Evolutionary conservation across 352 stramenopile genomes (phyloP).

Genomic region (Pythium sp.): DNA sequence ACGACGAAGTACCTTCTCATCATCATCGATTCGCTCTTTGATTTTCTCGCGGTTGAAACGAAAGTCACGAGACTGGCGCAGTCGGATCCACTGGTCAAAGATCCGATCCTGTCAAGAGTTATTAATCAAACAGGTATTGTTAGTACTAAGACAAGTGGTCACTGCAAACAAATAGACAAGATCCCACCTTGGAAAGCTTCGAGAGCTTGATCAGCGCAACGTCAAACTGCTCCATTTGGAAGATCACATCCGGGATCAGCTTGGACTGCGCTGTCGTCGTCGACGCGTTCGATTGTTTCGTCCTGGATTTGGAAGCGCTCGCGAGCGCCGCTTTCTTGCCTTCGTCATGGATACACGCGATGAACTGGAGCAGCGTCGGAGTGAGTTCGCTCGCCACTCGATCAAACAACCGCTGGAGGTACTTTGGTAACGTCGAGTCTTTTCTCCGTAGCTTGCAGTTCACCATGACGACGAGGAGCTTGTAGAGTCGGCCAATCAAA

Average conservation of each 20-base stretch:
- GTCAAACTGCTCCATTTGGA: conserved; percentile 70
- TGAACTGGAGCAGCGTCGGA: conserved; percentile 45
- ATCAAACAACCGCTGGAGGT: conserved; percentile 48
- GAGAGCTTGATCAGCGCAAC: conserved; percentile 62
- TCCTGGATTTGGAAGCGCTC: conserved; percentile 11
- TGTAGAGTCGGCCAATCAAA: conserved; percentile 45
- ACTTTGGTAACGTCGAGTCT: conserved; percentile 33
- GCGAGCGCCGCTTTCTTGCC: conserved; percentile 24
- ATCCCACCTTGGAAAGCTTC: conserved; percentile 49
- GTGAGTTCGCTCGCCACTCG: conserved; percentile 38
- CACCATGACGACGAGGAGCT: conserved; percentile 41
- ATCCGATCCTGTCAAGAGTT: conserved; percentile 26
- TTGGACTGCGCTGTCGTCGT: conserved; percentile 33
- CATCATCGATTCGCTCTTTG: conserved; percentile 22
- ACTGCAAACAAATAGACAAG: not conserved
- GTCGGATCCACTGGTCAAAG: conserved; percentile 49
- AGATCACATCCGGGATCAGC: conserved; percentile 65
- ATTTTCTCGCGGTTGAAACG: conserved; percentile 43
- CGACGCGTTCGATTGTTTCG: conserved; percentile 6
- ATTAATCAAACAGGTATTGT: not conserved
- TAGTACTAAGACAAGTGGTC: not conserved
- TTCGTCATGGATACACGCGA: conserved; percentile 48
- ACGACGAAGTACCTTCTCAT: conserved; percentile 15
- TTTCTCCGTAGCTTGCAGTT: conserved; percentile 43
- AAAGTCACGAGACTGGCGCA: conserved; percentile 52